These are phyloP conservation scores for Boletus subparvulus DNA, from an alignment of 768 basidiomycete genomes.

Conservation along the genomic window DNA sequence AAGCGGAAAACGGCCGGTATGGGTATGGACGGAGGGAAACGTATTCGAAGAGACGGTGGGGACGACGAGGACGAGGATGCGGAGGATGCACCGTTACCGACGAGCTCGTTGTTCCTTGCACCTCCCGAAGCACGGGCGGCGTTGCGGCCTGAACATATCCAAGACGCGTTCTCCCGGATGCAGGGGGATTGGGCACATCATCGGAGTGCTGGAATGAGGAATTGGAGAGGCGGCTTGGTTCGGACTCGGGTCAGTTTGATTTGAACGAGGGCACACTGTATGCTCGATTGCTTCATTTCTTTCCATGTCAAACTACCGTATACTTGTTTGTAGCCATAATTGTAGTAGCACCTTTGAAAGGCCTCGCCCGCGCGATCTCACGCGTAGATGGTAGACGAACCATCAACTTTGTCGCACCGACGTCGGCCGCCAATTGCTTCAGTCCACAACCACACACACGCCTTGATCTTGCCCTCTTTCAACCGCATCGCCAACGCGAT, in stretches of 20 bases:
- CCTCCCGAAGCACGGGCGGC: slow-evolving; percentile 81
- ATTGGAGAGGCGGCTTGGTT: slow-evolving; percentile 84
- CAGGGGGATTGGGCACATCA: slow-evolving; percentile 81
- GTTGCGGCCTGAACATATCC: slow-evolving; percentile 80
- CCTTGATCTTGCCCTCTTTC: too few relatives aligned
- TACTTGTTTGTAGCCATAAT: slow-evolving; percentile 4
- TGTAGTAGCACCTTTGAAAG: too few relatives aligned
- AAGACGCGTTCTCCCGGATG: slow-evolving; percentile 89
- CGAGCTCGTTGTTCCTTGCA: slow-evolving; percentile 74
- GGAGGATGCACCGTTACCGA: slow-evolving; percentile 65
- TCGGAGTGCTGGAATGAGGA: slow-evolving; percentile 82
- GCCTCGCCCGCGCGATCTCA: not conserved
- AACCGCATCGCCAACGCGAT: too few relatives aligned
- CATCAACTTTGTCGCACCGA: too few relatives aligned
- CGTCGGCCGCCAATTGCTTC: too few relatives aligned
- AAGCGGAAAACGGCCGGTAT: slow-evolving; percentile 63
- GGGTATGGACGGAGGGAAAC: slow-evolving; percentile 44
- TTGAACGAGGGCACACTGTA: slow-evolving; percentile 31
- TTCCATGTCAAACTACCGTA: not conserved
- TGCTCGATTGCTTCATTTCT: not conserved
- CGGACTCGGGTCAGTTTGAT: slow-evolving; percentile 83
- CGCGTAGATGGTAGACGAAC: too few relatives aligned
- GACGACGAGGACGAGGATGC: slow-evolving; percentile 56
- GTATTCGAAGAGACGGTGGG: slow-evolving; percentile 46
- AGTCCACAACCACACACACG: too few relatives aligned